Base-by-base conservation (phyloP, 495 filamentous ascomycete species). In the Neurospora tetraspora region DNA sequence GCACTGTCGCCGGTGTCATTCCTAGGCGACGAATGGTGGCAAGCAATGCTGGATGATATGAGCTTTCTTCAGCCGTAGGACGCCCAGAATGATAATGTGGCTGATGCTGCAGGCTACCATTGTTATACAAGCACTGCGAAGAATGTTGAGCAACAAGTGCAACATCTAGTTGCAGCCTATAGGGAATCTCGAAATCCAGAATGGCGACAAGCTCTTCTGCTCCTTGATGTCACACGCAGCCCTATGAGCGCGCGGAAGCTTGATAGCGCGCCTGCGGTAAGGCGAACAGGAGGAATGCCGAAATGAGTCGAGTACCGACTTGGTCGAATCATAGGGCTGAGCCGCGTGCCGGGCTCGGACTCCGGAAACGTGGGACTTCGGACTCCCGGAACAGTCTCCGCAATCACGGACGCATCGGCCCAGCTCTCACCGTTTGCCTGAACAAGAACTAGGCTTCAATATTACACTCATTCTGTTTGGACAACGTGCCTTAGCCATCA, bases 11-110 rank as follows among this genome's bases (percentile, higher is more conserved):
- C 68, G 39, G 34, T 65, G 18, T 23, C 68, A 73, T 39, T 68
- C 14, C 27, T 69, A n/a, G 68, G 70, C 34, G 71, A 39, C 14
- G 73, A 70, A 27, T 75, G 73, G 73, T 75, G 73, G 73, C 71
- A 75, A 68, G 71, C 34, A 45, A 20, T 75, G 42, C 16, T 73
- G 38, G 71, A 71, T 20, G 73, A 73, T 59, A 27, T 43, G 34
- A 38, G 20, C 36, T 70, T 73, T 73, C 68, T 38, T 23, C 70
- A 72, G 73, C 27, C 53, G 11, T 65, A 65, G 53, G 2, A 65
- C 2, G 12, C 2, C 27, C 47, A 23, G 23, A 27, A 14, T 59
- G 23, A 6, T 31, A 14, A 27, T 27, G 20, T 27, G 20, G 3
- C 47, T 59, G 47, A 59, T 31, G 47, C 5, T 31, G 11, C 20